These are phyloP conservation scores for Pinus taeda DNA, from an alignment of 75 land plant genomes.

Conservation along the genomic window DNA sequence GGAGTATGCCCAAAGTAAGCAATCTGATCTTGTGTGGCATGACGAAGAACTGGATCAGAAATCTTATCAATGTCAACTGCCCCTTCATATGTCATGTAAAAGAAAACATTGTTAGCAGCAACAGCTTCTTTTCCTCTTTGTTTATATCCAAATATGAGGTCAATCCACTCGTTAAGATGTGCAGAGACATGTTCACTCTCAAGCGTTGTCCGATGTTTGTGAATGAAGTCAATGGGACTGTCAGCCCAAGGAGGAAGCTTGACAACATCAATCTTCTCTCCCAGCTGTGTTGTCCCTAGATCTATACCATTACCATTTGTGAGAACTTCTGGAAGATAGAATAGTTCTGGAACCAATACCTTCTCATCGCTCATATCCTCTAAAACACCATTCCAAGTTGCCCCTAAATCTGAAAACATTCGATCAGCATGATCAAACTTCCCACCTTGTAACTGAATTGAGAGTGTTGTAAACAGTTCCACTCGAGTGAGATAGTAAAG, in stretches of 20 bases:
- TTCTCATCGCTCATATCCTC: slow-evolving; percentile 99
- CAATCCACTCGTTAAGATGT: slow-evolving; percentile 97
- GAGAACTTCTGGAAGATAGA: slow-evolving; percentile 89
- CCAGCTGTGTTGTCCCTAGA: slow-evolving; percentile 83
- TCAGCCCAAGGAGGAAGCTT: slow-evolving; percentile 94
- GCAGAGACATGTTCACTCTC: slow-evolving; percentile 97
- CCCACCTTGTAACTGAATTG: slow-evolving; percentile 92
- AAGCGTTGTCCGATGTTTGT: slow-evolving; percentile 92
- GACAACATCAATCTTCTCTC: slow-evolving; percentile 79
- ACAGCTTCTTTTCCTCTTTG: slow-evolving; percentile 95
- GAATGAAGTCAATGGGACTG: slow-evolving; percentile 82
- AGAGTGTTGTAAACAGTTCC: slow-evolving; percentile 91
- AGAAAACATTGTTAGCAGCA: slow-evolving; percentile 86
- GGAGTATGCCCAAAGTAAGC: slow-evolving; percentile 97
- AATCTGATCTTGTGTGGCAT: slow-evolving; percentile 94
- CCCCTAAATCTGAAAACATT: slow-evolving; percentile 86
- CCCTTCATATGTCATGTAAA: slow-evolving; percentile 96
- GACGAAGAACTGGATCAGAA: slow-evolving; percentile 79
- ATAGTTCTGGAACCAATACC: slow-evolving; percentile 97
- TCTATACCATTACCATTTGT: slow-evolving; percentile 70
- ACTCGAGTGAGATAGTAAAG: slow-evolving; percentile 85
- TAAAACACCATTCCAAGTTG: slow-evolving; percentile 94
- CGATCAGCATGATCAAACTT: slow-evolving; percentile 95
- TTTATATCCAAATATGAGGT: slow-evolving; percentile 98
- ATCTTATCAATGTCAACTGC: slow-evolving; percentile 93